Base-by-base conservation (phyloP, 495 filamentous ascomycete genomes). In the Hyaloscypha bicolor region DNA sequence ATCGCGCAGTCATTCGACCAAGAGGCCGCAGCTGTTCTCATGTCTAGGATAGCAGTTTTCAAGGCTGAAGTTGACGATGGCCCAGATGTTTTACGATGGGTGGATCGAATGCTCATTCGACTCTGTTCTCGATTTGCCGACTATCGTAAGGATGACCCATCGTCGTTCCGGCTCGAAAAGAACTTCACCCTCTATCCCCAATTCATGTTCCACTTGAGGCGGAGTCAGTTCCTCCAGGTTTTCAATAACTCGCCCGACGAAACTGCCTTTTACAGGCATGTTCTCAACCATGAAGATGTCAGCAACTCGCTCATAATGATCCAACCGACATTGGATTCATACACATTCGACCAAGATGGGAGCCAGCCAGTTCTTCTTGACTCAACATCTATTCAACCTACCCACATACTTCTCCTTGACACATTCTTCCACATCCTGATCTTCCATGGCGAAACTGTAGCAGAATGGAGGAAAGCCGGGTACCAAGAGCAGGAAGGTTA, bases 351-450 rank as follows among this genome's bases (percentile, higher is more conserved):
- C 66, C 91, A 94, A 69, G 94, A 98, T 67, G 93, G 92, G 25
- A 87, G 91, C 67, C 87, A 93, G 67, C 94, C 96, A 2, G 96
- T 99, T 32, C 80, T 99, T 22, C 85, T 99, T 37, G 96, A 99
- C 77, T 98, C 95, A 21, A 93, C 93, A 48, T 96, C 92, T 25
- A 98, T 99, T 72, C 94, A 97, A 72, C 91, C 94, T 16, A 90
- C 93, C 25, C 94, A 97, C 68, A 94, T 98, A 68, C 87, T 99
- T 57, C 88, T 99, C 14, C 88, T 99, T 45, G 96, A 99, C 73
- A 97, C 94, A 19, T 99, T 98, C 83, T 99, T 99, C 89, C 96
- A 98, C 76, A 98, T 99, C 67, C 88, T 99, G 60, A 99, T 99
- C 69, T 98, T 97, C 86, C 92, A 98, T 74, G 96, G 96, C 58